These are phyloP conservation scores for Echria macrotheca DNA, from an alignment of 495 filamentous ascomycete species.

Conservation along the genomic window DNA sequence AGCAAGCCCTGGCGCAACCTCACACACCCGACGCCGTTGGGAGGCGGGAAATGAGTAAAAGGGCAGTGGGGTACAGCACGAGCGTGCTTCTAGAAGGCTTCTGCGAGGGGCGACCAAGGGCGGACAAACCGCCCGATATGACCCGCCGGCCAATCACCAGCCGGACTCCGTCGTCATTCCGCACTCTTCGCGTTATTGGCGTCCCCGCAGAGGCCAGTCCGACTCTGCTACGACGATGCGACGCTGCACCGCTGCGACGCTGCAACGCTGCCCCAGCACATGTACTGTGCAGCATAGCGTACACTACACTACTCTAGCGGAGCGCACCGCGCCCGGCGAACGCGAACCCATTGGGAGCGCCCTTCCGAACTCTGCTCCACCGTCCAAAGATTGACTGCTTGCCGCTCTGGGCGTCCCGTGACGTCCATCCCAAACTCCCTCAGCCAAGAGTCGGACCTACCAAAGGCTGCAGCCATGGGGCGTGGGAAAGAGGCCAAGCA, in stretches of 20 bases:
- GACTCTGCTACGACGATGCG: slow-evolving; percentile 2
- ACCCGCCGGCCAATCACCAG: no score
- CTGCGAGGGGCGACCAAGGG: background rate
- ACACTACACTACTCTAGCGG: no score
- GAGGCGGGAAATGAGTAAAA: slow-evolving; percentile 10
- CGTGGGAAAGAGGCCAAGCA: no score
- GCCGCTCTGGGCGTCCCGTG: no score
- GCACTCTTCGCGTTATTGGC: slow-evolving; percentile 4
- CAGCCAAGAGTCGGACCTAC: background rate
- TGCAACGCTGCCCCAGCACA: background rate
- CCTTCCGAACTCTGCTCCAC: background rate
- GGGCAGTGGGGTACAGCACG: slow-evolving; percentile 4
- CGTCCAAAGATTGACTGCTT: no score
- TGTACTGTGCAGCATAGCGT: background rate
- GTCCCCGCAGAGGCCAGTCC: slow-evolving; percentile 4
- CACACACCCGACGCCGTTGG: background rate
- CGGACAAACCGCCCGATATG: no score
- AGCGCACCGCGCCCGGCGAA: background rate
- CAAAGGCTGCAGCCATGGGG: no score
- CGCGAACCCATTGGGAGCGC: background rate
- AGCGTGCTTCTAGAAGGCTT: slow-evolving; percentile 13
- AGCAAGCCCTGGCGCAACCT: no score
- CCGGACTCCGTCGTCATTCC: slow-evolving; percentile 4
- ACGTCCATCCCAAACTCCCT: no score
- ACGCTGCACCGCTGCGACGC: no score